phyloP scores from a whole-genome alignment of 2,329 filamentous ascomycete genomes.

The Talaromyces piceae region DNA sequence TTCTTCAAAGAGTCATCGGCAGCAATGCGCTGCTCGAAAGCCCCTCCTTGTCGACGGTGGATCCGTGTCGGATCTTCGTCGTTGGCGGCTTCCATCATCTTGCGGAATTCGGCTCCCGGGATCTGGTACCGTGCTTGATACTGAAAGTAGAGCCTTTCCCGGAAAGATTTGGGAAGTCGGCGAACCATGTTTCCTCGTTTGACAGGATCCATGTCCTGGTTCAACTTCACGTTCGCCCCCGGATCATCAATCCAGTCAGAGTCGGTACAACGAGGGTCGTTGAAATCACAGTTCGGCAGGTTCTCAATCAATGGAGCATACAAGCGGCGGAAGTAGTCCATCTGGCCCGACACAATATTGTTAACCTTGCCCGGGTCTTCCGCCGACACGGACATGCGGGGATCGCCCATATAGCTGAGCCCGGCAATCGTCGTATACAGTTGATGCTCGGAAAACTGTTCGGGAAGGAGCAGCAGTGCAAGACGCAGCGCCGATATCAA shows the following conservation, averaged over 20 bases:
- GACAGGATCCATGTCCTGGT: conserved; percentile 86
- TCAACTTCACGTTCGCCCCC: conserved; percentile 58
- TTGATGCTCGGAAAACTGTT: conserved; percentile 75
- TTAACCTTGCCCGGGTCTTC: conserved; percentile 88
- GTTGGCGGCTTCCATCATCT: conserved; percentile 69
- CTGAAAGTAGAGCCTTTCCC: conserved; percentile 84
- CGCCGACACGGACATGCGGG: conserved; percentile 84
- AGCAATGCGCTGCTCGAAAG: conserved; percentile 81
- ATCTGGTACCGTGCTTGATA: conserved; percentile 89
- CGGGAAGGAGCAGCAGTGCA: conserved; percentile 76
- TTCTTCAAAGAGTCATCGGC: conserved; percentile 60
- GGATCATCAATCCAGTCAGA: conserved; percentile 58
- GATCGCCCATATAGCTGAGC: conserved; percentile 90
- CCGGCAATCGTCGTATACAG: conserved; percentile 87
- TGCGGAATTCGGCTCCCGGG: conserved; percentile 71
- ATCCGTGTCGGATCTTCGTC: conserved; percentile 61
- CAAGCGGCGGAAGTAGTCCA: conserved; percentile 81
- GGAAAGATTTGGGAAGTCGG: conserved; percentile 76
- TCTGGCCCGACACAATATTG: conserved; percentile 90
- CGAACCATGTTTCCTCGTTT: conserved; percentile 95
- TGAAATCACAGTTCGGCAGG: conserved; percentile 78
- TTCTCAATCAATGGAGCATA: conserved; percentile 86
- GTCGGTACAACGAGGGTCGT: conserved; percentile 53
- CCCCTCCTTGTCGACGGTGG: conserved; percentile 66
- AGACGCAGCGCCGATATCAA: conserved; percentile 85